Evolutionary conservation across 208 protist species (phyloP), one percentile per base, ranked within the genome.

Genomic region (Histomonas meleagridis): DNA sequence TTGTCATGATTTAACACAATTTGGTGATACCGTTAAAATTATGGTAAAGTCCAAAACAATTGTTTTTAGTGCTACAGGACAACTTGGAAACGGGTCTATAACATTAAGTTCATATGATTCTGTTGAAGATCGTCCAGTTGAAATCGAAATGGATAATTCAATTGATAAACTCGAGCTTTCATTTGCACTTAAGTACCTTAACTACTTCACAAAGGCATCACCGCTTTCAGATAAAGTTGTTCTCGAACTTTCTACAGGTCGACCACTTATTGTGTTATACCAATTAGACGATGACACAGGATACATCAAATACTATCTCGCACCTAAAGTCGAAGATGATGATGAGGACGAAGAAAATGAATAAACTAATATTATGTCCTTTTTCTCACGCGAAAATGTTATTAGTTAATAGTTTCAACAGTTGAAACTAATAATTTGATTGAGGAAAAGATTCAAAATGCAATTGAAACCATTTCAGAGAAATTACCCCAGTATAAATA

Each of bases 281-380:
- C 48, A 90, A 12, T n/a, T 90, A 18, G 70, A 79, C 1, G 79
- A 90, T 23, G 35, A 55, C 40, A 3, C 53, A 38, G 79, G 79
- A 26, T 46, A 90, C 40, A 55, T 90, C 32, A 90, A 90, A 32
- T 90, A 90, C 35, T 90, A 90, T 55, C 79, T 90, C 48, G 79
- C 79, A 48, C 79, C 79, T 62, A 90, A 90, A 49, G 53, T 90
- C 46, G 79, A 90, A 62, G 79, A 90, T 43, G 48, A 90, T 51
- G 70, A 79, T n/a, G 70, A 79, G 46, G 70, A 79, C 9, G 70
- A 79, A 51, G 18, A 21, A 57, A 57, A 57, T n/a, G n/a, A n/a
- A n/a, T n/a, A n/a, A n/a, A n/a, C n/a, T n/a, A n/a, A n/a, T n/a
- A n/a, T n/a, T n/a, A n/a, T n/a, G n/a, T n/a, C n/a, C n/a, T n/a